phyloP scores from a whole-genome alignment of 257 asterid genomes.

The Apocynum venetum region DNA sequence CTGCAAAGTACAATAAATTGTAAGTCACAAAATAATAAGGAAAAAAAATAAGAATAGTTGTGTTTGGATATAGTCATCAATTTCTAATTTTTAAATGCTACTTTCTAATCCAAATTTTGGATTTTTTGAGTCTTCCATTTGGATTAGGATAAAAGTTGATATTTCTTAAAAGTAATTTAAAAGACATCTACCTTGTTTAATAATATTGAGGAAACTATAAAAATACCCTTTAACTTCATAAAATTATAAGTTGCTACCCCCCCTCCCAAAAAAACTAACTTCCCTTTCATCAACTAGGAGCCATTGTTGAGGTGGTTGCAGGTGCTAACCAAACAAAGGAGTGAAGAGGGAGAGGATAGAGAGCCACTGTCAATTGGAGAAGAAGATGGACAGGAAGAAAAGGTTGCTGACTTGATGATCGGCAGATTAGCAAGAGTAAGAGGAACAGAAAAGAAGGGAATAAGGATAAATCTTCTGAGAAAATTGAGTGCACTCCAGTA shows the following conservation, averaged over 20 bases:
- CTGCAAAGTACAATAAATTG: constrained; percentile 39
- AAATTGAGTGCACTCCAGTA: not conserved
- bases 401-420: too few species aligned
- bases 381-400: not conserved
- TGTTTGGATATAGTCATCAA: too few species aligned
- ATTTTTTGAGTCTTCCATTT: not conserved
- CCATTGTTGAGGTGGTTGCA: not conserved
- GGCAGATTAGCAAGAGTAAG: not conserved
- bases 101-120: not conserved
- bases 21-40: not conserved
- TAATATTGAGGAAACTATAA: not conserved
- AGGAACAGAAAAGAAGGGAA: not conserved
- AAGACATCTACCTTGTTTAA: not conserved
- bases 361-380: not conserved
- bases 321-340: not conserved
- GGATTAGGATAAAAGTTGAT: not conserved
- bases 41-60: not conserved
- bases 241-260: not conserved
- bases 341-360: not conserved
- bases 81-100: too few species aligned
- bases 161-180: not conserved
- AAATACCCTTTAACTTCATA: not conserved
- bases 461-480: not conserved
- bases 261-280: not conserved
- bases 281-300: not conserved